phyloP scores from a whole-genome alignment of 2,329 filamentous ascomycete species.

The Alternaria longipes region DNA sequence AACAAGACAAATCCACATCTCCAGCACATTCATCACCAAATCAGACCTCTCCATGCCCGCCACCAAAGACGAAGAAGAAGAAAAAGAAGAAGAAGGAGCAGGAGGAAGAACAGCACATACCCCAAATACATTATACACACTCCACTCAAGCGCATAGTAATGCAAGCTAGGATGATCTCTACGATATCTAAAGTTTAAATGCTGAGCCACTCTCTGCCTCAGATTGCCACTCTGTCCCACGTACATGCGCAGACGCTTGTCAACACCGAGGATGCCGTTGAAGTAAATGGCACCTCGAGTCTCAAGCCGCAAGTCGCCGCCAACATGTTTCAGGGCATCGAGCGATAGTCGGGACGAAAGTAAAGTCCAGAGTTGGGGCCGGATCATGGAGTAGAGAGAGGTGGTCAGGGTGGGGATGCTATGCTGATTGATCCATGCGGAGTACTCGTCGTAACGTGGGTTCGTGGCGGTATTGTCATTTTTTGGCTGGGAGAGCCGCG shows the following conservation, averaged over 20 bases:
- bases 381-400: slow-evolving; percentile 30
- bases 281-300: slow-evolving; percentile 36
- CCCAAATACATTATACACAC: slow-evolving; percentile 40
- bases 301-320: slow-evolving; percentile 36
- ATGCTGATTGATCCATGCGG: slow-evolving; percentile 31
- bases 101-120: neutral
- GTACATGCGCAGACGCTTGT: slow-evolving; percentile 40
- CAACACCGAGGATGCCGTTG: slow-evolving; percentile 35
- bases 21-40: slow-evolving; percentile 44
- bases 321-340: slow-evolving; percentile 34
- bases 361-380: slow-evolving; percentile 35
- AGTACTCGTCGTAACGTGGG: slow-evolving; percentile 28
- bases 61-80: neutral
- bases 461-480: slow-evolving; percentile 6
- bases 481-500: slow-evolving; percentile 20
- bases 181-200: slow-evolving; percentile 47
- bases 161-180: slow-evolving; percentile 47
- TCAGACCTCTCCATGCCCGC: slow-evolving; percentile 39
- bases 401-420: slow-evolving; percentile 22
- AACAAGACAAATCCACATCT: slow-evolving; percentile 49
- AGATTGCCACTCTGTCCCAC: slow-evolving; percentile 45
- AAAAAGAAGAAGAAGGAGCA: too few species aligned
- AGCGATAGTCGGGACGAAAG: slow-evolving; percentile 32
- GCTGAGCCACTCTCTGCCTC: slow-evolving; percentile 38
- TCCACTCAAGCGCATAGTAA: slow-evolving; percentile 44